Evolutionary conservation across 2,329 filamentous ascomycete species (phyloP).

Genomic region (Zopfia rhizophila): DNA sequence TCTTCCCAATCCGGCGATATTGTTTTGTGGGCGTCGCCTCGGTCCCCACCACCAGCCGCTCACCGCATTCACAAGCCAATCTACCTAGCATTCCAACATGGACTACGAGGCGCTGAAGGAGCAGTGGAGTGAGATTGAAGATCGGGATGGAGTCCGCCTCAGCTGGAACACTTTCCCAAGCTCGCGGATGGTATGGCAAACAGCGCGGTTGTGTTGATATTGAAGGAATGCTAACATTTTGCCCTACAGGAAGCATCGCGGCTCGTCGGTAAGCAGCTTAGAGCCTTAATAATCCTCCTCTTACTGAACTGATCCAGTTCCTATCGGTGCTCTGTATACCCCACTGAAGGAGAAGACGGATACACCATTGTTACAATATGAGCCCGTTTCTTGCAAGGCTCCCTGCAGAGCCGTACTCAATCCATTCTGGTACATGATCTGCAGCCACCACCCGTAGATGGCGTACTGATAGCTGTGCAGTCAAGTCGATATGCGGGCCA

Average conservation of each 20-base stretch:
- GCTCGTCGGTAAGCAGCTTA: conserved; percentile 67
- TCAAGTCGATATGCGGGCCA: conserved; percentile 84
- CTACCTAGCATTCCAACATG: conserved; percentile 64
- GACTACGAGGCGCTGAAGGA: conserved; percentile 95
- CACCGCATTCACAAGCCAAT: conserved; percentile 23
- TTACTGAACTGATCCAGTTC: conserved; percentile 64
- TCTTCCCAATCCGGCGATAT: conserved; percentile 38
- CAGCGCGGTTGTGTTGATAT: conserved; percentile 18
- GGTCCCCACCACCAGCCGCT: conserved; percentile 40
- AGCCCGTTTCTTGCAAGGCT: conserved; percentile 95
- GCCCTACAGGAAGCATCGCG: conserved; percentile 84
- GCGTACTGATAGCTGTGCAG: conserved; percentile 56
- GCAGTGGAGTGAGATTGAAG: conserved; percentile 96
- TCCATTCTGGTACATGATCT: conserved; percentile 83
- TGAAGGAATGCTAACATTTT: conserved; percentile 36
- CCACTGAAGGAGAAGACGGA: conserved; percentile 94
- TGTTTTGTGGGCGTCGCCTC: conserved; percentile 43
- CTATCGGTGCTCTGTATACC: conserved; percentile 95
- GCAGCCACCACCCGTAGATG: conserved; percentile 14
- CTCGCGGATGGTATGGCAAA: conserved; percentile 79
- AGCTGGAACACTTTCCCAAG: conserved; percentile 99
- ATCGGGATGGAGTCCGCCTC: conserved; percentile 92
- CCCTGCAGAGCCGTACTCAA: conserved; percentile 96
- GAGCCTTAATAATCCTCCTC: conserved; percentile 3
- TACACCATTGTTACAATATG: conserved; percentile 89